Percentiles rank a stretch among this genome's conserved stretches.
Conservation (phyloP, 495 filamentous ascomycete species). For the Polyplosphaeria fusca region DNA sequence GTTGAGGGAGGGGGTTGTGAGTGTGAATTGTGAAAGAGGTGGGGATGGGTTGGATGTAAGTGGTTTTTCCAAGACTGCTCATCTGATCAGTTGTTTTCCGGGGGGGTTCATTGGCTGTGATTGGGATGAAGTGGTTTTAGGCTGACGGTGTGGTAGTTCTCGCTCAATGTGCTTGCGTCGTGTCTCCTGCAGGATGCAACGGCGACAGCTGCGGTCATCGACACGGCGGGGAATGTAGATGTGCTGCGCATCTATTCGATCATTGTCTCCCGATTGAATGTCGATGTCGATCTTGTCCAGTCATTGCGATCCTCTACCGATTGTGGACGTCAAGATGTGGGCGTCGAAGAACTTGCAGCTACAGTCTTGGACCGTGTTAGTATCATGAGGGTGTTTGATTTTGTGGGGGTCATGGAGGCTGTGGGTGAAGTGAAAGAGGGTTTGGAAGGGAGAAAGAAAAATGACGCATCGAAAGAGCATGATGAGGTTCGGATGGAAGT, state of each 20-base stretch:
- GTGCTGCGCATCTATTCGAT: slow-evolving; percentile 28
- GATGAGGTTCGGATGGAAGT: no score
- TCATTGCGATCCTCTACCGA: not conserved
- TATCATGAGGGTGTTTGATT: slow-evolving; percentile 59
- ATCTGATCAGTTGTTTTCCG: no score
- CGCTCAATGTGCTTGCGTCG: slow-evolving; percentile 28
- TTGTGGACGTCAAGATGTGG: not conserved
- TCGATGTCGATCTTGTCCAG: not conserved
- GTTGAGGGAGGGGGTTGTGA: slow-evolving; percentile 17
- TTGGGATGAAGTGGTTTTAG: no score
- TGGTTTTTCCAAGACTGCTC: no score
- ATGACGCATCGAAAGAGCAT: not conserved
- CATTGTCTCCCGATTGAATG: slow-evolving; percentile 13
- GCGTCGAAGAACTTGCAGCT: slow-evolving; percentile 17
- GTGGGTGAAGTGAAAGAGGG: slow-evolving; percentile 45
- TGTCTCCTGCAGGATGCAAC: slow-evolving; percentile 28
- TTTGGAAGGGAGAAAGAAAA: slow-evolving; percentile 7
- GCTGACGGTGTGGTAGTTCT: no score
- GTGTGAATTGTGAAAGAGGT: slow-evolving; percentile 17
- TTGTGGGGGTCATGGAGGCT: slow-evolving; percentile 57
- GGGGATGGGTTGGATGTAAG: not conserved
- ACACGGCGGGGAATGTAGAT: slow-evolving; percentile 37
- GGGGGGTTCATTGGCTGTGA: no score
- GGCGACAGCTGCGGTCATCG: slow-evolving; percentile 35
- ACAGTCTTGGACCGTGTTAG: slow-evolving; percentile 50